phyloP scores from a whole-genome alignment of 345 rosid genomes.

The Eucalyptus brandiana region DNA sequence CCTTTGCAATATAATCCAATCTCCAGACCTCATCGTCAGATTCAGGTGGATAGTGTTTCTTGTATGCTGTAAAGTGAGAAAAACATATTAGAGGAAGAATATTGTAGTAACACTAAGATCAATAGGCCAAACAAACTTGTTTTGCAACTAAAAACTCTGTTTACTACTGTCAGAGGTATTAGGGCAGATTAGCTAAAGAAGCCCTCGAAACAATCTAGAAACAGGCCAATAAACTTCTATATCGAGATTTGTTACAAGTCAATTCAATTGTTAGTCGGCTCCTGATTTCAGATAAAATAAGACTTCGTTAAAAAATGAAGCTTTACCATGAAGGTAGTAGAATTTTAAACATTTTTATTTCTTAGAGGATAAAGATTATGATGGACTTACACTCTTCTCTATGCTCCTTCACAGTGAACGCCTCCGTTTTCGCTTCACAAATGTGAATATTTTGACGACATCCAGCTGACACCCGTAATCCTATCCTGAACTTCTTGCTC shows the following conservation, averaged over 20 bases:
- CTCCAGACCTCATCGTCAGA: no score
- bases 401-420: neutral
- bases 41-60: no score
- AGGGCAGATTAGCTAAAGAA: no score
- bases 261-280: no score
- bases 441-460: neutral
- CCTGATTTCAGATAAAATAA: accelerated
- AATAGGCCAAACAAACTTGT: neutral
- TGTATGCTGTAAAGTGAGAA: no score
- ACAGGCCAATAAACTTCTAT: no score
- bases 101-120: neutral
- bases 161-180: neutral
- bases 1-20: no score
- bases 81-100: neutral
- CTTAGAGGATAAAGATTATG: neutral
- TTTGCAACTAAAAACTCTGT: neutral
- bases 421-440: neutral
- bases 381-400: neutral
- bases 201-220: no score
- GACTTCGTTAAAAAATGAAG: no score
- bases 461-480: neutral
- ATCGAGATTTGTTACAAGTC: accelerated
- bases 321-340: accelerated
- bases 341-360: neutral
- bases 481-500: neutral